Base-by-base conservation (phyloP, 1,284 basidiomycete genomes). In the Trametes hirsuta region DNA sequence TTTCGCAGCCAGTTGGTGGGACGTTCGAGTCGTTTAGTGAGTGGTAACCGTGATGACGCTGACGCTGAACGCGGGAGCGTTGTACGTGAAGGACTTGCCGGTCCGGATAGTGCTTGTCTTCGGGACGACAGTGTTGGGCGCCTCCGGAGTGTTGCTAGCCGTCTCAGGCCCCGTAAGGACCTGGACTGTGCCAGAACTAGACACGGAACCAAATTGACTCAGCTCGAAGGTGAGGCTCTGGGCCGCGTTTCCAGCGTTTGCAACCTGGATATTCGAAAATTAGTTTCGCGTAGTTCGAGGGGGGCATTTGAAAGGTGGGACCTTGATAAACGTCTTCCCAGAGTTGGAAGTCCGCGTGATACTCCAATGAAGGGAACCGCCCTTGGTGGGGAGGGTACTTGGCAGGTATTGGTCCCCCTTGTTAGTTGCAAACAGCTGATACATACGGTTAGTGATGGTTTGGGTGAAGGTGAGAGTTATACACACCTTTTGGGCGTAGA, bases 391-490 rank as follows among this genome's bases (percentile, higher is more conserved):
- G 3, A 88, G 77, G 0, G 85, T 86, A 69, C 85, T 88, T 4
- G 86, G 83, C 2, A 89, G 71, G 62, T 87, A 88, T 62, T 81
- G 79, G 50, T 86, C 83, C 6, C 87, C 87, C 34, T 79, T 74
- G 69, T 86, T 85, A 25, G 79, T 63, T 59, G 84, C 84, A 74
- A 90, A 90, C 41, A 90, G 77, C 84, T 88, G 58, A 37, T 39
- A 55, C 14, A 3, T 21, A 18, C 18, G 14, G 11, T 37, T 24
- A 40, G 15, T 30, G 15, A 10, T 44, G 14, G 42, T 30, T 34
- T 37, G 18, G 15, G 34, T 40, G n/a, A 24, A 24, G 44, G 21
- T 14, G 36, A 30, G 36, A 4, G 21, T 3, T 12, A 5, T 15
- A 46, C 40, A 40, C 39, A 84, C 86, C 75, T 87, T 82, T 68